These are phyloP conservation scores for Fistulifera solaris DNA, from an alignment of 108 stramenopile genomes.

Conservation along the genomic window DNA sequence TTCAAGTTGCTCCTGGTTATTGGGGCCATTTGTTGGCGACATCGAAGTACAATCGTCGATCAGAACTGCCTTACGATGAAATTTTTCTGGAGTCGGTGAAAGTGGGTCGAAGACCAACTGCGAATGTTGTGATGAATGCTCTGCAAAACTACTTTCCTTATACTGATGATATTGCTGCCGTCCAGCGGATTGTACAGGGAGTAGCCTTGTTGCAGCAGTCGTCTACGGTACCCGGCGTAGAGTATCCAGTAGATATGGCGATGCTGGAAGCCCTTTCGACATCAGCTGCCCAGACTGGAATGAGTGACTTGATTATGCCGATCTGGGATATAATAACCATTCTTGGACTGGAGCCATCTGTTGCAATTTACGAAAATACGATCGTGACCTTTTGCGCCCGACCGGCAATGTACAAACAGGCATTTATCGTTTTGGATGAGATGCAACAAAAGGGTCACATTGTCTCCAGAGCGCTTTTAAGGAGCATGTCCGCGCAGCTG, in stretches of 20 bases:
- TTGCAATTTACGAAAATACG: conserved; percentile 59
- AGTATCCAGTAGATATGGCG: conserved; percentile 11
- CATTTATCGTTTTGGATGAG: conserved; percentile 42
- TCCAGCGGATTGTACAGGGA: conserved; percentile 13
- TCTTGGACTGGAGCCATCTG: conserved; percentile 42
- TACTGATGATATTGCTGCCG: conserved; percentile 15
- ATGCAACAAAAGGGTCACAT: conserved; percentile 55
- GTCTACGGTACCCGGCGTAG: conserved; percentile 1
- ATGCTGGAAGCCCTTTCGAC: conserved; percentile 51
- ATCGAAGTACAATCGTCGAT: conserved; percentile 29
- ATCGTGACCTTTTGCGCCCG: conserved; percentile 38
- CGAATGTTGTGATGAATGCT: conserved; percentile 14
- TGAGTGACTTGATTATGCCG: conserved; percentile 34
- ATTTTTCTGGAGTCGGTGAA: conserved; percentile 16
- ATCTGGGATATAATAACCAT: conserved; percentile 55
- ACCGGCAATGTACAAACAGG: conserved; percentile 13
- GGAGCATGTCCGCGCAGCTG: conserved; percentile 32
- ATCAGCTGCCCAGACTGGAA: conserved; percentile 27
- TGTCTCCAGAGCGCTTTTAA: conserved; percentile 41
- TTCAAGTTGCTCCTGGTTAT: conserved; percentile 11
- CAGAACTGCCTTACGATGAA: conserved; percentile 35
- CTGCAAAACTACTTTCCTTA: conserved; percentile 41
- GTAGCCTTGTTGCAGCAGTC: conserved; percentile 11
- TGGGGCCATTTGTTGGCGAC: conserved; percentile 18
- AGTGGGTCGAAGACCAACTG: conserved; percentile 4